Base-by-base conservation (phyloP, 2,329 filamentous ascomycete species). In the Diaporthe longicolla region DNA sequence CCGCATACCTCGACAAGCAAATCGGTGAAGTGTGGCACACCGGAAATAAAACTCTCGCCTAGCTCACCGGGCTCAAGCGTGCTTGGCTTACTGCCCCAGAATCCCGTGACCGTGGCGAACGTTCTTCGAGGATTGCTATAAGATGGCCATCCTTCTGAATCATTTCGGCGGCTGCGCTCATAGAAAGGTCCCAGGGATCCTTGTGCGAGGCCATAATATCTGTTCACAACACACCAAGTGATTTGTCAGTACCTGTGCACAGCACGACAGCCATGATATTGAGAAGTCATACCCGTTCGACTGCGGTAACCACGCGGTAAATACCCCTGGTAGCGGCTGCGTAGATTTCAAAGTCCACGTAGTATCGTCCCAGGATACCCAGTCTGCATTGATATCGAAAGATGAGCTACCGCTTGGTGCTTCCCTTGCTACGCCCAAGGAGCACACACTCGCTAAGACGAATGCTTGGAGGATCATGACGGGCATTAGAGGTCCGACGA, bases 121-220 rank as follows among this genome's bases (percentile, higher is more conserved):
- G 73, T 75, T 35, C 71, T 66, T 37, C 73, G 65, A n/a, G 73
- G 71, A 48, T 13, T 72, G 70, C 70, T 72, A 57, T 72, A 72
- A 32, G 70, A 72, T 4, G 70, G 70, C 70, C 70, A 72, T 66
- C 73, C 73, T 37, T 74, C 73, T 1, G 74, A 75, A 37, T 75
- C 73, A 43, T 74, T 70, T 19, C 59, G 54, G 45, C 73, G 73
- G 35, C 73, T 74, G 29, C 40, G 70, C 69, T 74, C 73, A 45
- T 72, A 74, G 40, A 74, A 74, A 0, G 73, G 73, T 15, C 73
- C 73, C n/a, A 74, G 40, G 2, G 73, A 74, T 9, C 73, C 61
- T 52, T 74, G 73, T 35, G 73, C 70, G 19, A 74, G 73, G n/a
- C 73, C 73, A 69, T 72, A 59, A 50, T 74, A 74, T n/a, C 73